A percentile compares a stretch with the other conserved stretches of the same genome.
Conservation (phyloP, 1,284 basidiomycete genomes). For the Leccinum variabile region DNA sequence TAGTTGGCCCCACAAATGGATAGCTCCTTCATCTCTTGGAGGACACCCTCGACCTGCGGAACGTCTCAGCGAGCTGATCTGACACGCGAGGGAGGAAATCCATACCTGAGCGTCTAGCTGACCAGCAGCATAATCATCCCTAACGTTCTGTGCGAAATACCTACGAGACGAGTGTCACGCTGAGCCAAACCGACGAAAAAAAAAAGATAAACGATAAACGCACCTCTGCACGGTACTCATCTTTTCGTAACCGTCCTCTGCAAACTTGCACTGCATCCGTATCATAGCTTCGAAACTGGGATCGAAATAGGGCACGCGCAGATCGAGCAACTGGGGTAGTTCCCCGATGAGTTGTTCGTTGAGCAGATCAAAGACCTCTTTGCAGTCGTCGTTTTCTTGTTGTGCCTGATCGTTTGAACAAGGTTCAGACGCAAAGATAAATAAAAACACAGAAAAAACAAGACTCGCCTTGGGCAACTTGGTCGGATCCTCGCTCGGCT, state of each 20-base stretch:
- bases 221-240: slow-evolving; percentile 92
- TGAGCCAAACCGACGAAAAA: not conserved
- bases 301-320: slow-evolving; percentile 96
- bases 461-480: slow-evolving; percentile 76
- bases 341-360: slow-evolving; percentile 92
- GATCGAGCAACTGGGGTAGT: slow-evolving; percentile 89
- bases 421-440: not conserved
- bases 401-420: slow-evolving; percentile 60
- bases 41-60: slow-evolving; percentile 77
- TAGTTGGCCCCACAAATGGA: slow-evolving; percentile 78
- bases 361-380: slow-evolving; percentile 90
- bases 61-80: slow-evolving; percentile 5
- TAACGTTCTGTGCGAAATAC: slow-evolving; percentile 87
- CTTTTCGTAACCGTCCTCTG: slow-evolving; percentile 98
- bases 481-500: slow-evolving; percentile 90
- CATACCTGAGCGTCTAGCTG: slow-evolving; percentile 90
- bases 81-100: not conserved
- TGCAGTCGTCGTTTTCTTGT: slow-evolving; percentile 92
- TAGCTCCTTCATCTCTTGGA: slow-evolving; percentile 96
- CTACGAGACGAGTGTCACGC: slow-evolving; percentile 37
- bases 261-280: slow-evolving; percentile 94
- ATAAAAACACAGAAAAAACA: not conserved
- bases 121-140: slow-evolving; percentile 97
- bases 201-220: slow-evolving; percentile 16
- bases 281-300: slow-evolving; percentile 99